phyloP scores from a whole-genome alignment of 2,329 filamentous ascomycete genomes.

The Myriosclerotinia curreyana region DNA sequence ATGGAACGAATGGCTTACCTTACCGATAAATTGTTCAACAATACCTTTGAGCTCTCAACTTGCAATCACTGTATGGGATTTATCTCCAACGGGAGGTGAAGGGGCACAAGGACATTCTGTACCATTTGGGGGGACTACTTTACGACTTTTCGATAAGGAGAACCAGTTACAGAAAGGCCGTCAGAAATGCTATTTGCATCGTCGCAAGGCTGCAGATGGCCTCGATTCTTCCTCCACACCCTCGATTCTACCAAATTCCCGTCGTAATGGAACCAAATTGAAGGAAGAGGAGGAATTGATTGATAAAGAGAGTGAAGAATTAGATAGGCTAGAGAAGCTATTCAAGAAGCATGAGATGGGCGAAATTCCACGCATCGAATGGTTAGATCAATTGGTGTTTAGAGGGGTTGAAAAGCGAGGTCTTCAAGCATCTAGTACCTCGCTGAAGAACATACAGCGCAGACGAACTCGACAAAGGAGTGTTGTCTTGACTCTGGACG shows the following conservation, averaged over 20 bases:
- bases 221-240: conserved; percentile 78
- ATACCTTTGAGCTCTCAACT: conserved; percentile 79
- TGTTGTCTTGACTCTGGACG: conserved; percentile 40
- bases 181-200: conserved; percentile 85
- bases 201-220: conserved; percentile 81
- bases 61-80: conserved; percentile 92
- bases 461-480: conserved; percentile 41
- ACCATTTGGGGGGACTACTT: conserved; percentile 90
- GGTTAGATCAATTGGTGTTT: conserved; percentile 94
- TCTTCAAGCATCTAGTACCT: conserved; percentile 60
- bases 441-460: conserved; percentile 56
- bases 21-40: conserved; percentile 81
- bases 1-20: conserved; percentile 95
- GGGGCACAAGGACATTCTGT: conserved; percentile 72
- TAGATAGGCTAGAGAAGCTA: conserved; percentile 82
- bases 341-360: conserved; percentile 99
- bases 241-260: conserved; percentile 57
- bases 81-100: conserved; percentile 73
- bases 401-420: conserved; percentile 80
- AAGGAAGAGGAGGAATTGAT: conserved; percentile 46
- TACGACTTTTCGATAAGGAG: conserved; percentile 87
- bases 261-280: conserved; percentile 50
- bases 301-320: conserved; percentile 75
- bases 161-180: conserved; percentile 88
- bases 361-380: conserved; percentile 87